Conservation (phyloP, 345 rosid genomes). For the Citrus glauca region DNA sequence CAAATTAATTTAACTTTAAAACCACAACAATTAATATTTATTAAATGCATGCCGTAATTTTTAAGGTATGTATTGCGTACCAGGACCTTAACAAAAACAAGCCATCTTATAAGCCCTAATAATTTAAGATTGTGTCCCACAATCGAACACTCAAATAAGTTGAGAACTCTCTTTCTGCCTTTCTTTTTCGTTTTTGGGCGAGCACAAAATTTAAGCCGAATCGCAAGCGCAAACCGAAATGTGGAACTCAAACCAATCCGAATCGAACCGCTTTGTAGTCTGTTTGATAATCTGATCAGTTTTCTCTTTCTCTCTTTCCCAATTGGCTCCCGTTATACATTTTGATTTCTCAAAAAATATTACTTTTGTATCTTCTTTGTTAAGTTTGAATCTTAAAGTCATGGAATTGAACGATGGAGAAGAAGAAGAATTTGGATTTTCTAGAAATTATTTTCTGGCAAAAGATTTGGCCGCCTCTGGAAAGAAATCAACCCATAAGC, state of each 20-base stretch:
- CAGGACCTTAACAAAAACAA: too few relatives aligned
- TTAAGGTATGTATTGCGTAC: too few relatives aligned
- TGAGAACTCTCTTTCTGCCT: too few relatives aligned
- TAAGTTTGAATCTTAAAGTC: background rate
- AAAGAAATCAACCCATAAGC: conserved; percentile 58
- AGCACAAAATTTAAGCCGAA: too few relatives aligned
- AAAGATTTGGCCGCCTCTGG: conserved; percentile 61
- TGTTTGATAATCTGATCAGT: background rate
- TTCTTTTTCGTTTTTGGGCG: too few relatives aligned
- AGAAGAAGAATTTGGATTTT: conserved; percentile 78
- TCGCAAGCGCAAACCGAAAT: background rate
- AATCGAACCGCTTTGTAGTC: background rate
- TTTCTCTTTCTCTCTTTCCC: background rate
- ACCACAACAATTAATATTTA: too few relatives aligned
- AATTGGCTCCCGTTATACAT: background rate
- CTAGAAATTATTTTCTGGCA: conserved; percentile 86
- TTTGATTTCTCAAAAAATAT: background rate
- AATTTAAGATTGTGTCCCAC: too few relatives aligned
- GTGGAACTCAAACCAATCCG: background rate
- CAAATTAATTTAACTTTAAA: too few relatives aligned
- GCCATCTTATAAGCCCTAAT: too few relatives aligned
- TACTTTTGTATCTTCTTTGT: background rate
- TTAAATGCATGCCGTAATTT: too few relatives aligned
- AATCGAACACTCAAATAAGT: too few relatives aligned
- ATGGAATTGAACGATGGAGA: conserved; percentile 51